Evolutionary conservation across 352 stramenopile genomes (phyloP), one percentile per base, ranked within the genome.

Genomic region (Phytophthora tentaculata): DNA sequence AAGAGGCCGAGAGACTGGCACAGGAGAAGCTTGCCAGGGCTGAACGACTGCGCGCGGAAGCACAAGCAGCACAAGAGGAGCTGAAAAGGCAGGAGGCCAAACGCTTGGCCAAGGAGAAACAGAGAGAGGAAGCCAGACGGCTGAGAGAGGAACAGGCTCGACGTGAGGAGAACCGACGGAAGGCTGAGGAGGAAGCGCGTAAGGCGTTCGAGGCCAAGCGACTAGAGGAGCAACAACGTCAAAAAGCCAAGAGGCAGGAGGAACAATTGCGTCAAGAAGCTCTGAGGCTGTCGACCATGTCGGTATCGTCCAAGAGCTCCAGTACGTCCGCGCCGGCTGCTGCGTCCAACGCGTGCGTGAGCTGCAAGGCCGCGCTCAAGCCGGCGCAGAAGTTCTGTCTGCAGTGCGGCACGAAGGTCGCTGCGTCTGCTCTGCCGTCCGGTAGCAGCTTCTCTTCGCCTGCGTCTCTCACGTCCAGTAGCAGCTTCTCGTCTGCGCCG

Each of bases 351-450:
- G 44, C 61, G 47, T 81, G 72, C 58, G 54, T 70, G 61, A 66
- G 37, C 43, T 75, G 61, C 61, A 37, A 60, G 4, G 52, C 54
- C 1, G 55, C 56, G 24, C 41, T 73, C n/a, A 61, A 66, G 23
- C 57, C 80, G 2, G 65, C 70, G 50, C 80, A 92, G 48, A 92
- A 92, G 61, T 92, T 92, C 56, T 92, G 84, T 50, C 59, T 88
- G 32, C 79, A 90, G 51, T 92, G 84, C 49, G 84, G 84, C 19
- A 87, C 78, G 3, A 83, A 83, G 28, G 75, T 75, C 28, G 37
- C 49, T 43, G 58, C 43, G 2, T 32, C 56, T 32, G 45, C 47
- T 10, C 49, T 71, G 44, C 62, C 67, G 10, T 43, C 67, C 13
- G 62, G 54, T 41, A 79, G 19, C 37, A 68, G 49, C 43, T 68